phyloP scores from a whole-genome alignment of 1,284 basidiomycete genomes.

The Melampsora larici-populina region DNA sequence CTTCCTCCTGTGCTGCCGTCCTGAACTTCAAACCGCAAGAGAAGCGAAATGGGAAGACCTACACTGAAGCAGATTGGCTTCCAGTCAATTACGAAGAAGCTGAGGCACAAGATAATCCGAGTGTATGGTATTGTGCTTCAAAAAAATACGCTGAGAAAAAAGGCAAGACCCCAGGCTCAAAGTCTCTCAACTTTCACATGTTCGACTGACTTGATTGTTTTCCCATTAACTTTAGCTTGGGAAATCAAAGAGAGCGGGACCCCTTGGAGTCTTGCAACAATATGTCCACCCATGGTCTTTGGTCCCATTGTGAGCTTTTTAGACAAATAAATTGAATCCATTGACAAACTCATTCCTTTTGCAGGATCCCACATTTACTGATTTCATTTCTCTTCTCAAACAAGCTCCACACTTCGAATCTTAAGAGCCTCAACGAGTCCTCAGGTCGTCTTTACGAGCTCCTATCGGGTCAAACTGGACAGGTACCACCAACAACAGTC shows the following conservation, averaged over 20 bases:
- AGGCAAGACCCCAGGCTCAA: constrained; percentile 54
- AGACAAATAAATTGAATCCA: not conserved
- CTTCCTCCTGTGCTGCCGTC: constrained; percentile 63
- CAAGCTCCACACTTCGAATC: constrained; percentile 14
- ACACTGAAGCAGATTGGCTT: constrained; percentile 65
- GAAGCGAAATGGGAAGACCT: constrained; percentile 46
- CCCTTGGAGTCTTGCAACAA: constrained; percentile 61
- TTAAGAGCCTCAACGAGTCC: constrained; percentile 9
- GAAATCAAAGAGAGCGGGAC: constrained; percentile 60
- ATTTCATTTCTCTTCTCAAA: not conserved
- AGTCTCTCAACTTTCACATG: no score
- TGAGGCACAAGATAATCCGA: not conserved
- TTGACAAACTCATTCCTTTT: no score
- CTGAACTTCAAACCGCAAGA: constrained; percentile 50
- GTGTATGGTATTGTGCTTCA: constrained; percentile 15
- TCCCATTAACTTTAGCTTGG: constrained; percentile 5
- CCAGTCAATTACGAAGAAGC: constrained; percentile 58
- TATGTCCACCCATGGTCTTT: constrained; percentile 61
- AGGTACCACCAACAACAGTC: not conserved
- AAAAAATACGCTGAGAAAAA: constrained; percentile 57
- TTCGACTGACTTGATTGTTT: not conserved
- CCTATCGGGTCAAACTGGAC: not conserved
- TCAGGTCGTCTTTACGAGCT: constrained; percentile 19
- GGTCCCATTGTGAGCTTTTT: constrained; percentile 17
- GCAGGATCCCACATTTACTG: no score